Conservation (phyloP, 1,139 yeast species). For the Sugiyamaella neomexicana region DNA sequence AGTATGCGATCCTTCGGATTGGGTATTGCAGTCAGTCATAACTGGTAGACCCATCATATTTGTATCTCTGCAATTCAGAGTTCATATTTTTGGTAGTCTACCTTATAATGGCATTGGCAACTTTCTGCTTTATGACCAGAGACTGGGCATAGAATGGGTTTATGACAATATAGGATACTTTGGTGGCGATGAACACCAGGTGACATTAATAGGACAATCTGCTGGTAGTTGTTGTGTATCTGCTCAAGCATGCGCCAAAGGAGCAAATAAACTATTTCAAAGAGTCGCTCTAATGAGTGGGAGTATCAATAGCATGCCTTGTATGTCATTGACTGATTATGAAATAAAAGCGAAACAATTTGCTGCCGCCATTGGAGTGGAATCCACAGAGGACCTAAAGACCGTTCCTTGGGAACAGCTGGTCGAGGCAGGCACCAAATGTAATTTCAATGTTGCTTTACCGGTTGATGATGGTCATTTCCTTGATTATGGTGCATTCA, state of each 20-base stretch:
- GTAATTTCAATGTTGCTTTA: conserved; percentile 25
- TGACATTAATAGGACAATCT: conserved; percentile 44
- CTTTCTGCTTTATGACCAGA: conserved; percentile 42
- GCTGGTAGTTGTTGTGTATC: conserved; percentile 39
- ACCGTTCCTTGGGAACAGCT: conserved; percentile 25
- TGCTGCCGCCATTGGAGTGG: conserved; percentile 19
- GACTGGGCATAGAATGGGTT: conserved; percentile 41
- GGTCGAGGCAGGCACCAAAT: conserved; percentile 26
- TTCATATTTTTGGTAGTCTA: conserved; percentile 40
- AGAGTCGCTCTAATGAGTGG: conserved; percentile 31
- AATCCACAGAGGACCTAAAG: conserved; percentile 20
- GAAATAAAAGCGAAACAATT: conserved; percentile 16
- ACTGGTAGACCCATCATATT: conserved; percentile 37
- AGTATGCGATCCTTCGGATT: conserved; percentile 33
- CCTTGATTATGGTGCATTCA: conserved; percentile 22
- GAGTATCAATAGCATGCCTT: conserved; percentile 21
- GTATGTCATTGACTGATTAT: conserved; percentile 23
- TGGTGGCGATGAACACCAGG: conserved; percentile 43
- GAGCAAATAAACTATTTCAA: conserved; percentile 21
- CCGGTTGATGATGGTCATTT: conserved; percentile 30
- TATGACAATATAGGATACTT: conserved; percentile 37
- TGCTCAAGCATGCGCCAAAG: conserved; percentile 23
- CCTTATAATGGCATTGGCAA: conserved; percentile 33
- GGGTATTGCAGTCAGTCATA: conserved; percentile 28
- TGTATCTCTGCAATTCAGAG: conserved; percentile 42